These are phyloP conservation scores for Melampsora americana DNA, from an alignment of 1,284 basidiomycete species.

Conservation along the genomic window DNA sequence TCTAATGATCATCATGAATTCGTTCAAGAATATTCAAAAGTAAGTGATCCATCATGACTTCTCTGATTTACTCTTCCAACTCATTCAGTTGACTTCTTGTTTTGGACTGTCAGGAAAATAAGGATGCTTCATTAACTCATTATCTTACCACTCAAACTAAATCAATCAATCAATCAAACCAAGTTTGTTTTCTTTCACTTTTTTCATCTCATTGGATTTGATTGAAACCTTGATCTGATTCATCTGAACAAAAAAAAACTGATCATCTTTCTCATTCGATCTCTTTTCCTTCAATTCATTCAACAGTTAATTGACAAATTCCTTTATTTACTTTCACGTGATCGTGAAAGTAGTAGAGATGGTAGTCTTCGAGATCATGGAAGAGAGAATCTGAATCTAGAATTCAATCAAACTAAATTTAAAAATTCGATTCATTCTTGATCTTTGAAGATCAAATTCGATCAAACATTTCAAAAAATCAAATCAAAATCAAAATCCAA, in stretches of 20 bases:
- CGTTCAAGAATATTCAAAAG: slow-evolving; percentile 77
- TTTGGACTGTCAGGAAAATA: slow-evolving; percentile 78
- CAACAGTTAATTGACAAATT: slow-evolving; percentile 33
- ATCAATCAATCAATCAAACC: slow-evolving; percentile 78
- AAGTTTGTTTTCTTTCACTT: slow-evolving; percentile 59
- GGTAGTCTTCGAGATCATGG: no score
- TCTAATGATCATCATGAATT: slow-evolving; percentile 75
- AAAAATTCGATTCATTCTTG: no score
- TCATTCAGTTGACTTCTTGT: neutral
- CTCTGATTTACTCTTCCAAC: no score
- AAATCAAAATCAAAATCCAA: no score
- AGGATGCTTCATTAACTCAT: slow-evolving; percentile 86
- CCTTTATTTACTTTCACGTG: slow-evolving; percentile 29
- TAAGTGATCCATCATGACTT: no score
- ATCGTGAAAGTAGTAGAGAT: neutral
- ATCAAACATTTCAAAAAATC: no score
- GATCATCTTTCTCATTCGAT: neutral
- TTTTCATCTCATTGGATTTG: neutral
- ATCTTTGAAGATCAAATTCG: no score
- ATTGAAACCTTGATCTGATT: neutral
- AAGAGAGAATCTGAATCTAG: no score
- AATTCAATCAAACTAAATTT: no score
- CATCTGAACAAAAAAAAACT: no score
- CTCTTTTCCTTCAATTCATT: neutral
- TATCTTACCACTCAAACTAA: slow-evolving; percentile 84